A percentile compares a stretch with the other conserved stretches of the same genome.
Conservation (phyloP, 2,329 filamentous ascomycete species). For the Pseudomassariella vexata region DNA sequence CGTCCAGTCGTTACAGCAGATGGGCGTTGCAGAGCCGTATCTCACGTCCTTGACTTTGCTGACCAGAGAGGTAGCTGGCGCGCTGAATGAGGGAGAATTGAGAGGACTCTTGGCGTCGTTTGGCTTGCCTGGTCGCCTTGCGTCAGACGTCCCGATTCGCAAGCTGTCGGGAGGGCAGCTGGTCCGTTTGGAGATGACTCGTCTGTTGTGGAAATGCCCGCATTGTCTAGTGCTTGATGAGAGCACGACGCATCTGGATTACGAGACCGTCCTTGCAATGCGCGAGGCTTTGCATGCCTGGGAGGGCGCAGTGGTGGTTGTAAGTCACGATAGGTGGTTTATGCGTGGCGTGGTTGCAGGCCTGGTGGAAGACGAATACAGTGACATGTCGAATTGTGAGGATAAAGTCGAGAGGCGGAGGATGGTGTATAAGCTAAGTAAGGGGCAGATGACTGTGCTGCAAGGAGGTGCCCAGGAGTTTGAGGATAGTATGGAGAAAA, state of each 20-base stretch:
- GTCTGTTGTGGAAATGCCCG: conserved; percentile 61
- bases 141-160: conserved; percentile 66
- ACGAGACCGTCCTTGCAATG: conserved; percentile 70
- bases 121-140: conserved; percentile 63
- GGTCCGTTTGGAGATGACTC: conserved; percentile 59
- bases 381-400: conserved; percentile 35
- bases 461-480: conserved; percentile 60
- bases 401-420: conserved; percentile 42
- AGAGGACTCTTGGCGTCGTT: conserved; percentile 62
- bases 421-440: conserved; percentile 54
- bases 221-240: conserved; percentile 75
- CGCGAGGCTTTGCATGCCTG: conserved; percentile 61
- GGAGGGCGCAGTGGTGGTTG: conserved; percentile 68
- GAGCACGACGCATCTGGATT: conserved; percentile 80
- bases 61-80: conserved; percentile 43
- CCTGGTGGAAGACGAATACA: conserved; percentile 30
- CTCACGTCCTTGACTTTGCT: conserved; percentile 64
- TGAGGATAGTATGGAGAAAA: conserved; percentile 56
- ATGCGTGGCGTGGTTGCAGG: conserved; percentile 69
- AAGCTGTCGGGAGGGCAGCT: conserved; percentile 77
- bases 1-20: conserved; percentile 59
- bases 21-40: conserved; percentile 39
- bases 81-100: conserved; percentile 60
- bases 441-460: conserved; percentile 49
- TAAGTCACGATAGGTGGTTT: conserved; percentile 81